Conservation (phyloP, 805 yeast genomes). For the Lachancea waltii region DNA sequence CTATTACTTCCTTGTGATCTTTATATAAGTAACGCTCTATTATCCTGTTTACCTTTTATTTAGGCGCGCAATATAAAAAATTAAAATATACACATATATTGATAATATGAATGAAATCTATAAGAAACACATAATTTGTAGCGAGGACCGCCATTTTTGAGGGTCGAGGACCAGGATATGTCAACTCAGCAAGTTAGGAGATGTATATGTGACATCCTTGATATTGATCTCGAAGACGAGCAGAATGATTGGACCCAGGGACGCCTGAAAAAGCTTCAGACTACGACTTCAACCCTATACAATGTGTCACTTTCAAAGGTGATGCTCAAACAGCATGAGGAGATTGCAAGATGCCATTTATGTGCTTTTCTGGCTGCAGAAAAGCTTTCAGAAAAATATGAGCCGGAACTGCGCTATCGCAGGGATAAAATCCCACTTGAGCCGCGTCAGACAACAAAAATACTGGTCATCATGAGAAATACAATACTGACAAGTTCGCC, state of each 20-base stretch:
- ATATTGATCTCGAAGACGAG: slow-evolving; percentile 14
- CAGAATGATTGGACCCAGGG: slow-evolving; percentile 24
- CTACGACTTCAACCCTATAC: slow-evolving; percentile 36
- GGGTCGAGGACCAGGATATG: slow-evolving; percentile 15
- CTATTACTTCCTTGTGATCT: too few relatives aligned
- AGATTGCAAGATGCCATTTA: slow-evolving; percentile 59
- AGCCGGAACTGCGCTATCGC: slow-evolving; percentile 43
- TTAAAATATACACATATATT: too few relatives aligned
- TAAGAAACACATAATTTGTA: too few relatives aligned
- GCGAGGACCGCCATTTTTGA: too few relatives aligned
- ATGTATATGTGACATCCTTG: slow-evolving; percentile 25
- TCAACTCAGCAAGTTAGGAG: slow-evolving; percentile 26
- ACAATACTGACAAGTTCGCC: slow-evolving; percentile 34
- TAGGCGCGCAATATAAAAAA: too few relatives aligned
- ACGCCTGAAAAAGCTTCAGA: slow-evolving; percentile 21
- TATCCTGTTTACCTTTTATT: too few relatives aligned
- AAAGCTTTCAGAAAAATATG: slow-evolving; percentile 36
- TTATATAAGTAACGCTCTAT: too few relatives aligned
- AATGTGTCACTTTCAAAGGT: slow-evolving; percentile 46
- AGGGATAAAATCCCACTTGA: slow-evolving; percentile 54
- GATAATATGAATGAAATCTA: too few relatives aligned
- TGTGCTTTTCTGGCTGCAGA: slow-evolving; percentile 60
- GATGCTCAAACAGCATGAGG: slow-evolving; percentile 48
- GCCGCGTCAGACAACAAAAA: slow-evolving; percentile 34
- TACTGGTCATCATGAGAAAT: slow-evolving; percentile 42